phyloP scores from a whole-genome alignment of 140 eudicot species.

The Bidens hawaiensis region DNA sequence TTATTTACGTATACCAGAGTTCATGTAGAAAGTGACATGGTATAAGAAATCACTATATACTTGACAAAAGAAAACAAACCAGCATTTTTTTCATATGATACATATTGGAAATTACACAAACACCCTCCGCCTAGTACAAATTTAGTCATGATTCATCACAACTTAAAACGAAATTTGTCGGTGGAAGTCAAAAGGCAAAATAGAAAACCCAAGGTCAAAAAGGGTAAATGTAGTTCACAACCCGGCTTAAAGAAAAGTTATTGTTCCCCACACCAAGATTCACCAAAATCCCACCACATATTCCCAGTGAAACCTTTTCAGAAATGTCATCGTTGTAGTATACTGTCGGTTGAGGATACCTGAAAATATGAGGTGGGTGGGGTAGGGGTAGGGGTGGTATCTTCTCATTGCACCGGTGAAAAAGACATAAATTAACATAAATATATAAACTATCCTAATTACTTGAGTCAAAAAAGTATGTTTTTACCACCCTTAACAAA shows the following conservation, averaged over 20 bases:
- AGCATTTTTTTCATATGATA: neutral
- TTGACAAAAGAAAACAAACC: no score
- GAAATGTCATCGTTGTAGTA: neutral
- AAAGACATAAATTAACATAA: no score
- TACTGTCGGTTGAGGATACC: neutral
- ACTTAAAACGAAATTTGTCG: neutral
- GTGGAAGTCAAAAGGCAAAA: neutral
- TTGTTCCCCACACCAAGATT: conserved; percentile 16
- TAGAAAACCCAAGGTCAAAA: conserved; percentile 19
- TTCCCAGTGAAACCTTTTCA: neutral
- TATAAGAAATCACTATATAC: no score
- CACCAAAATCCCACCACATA: neutral
- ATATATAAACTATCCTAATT: neutral
- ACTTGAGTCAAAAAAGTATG: neutral
- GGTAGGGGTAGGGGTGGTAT: neutral
- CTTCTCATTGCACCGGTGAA: no score
- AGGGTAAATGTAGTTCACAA: neutral
- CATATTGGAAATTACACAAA: neutral
- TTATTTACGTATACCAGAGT: no score
- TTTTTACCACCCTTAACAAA: neutral
- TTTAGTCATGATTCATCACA: no score
- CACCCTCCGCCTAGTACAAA: neutral
- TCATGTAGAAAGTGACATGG: no score
- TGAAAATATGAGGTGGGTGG: neutral
- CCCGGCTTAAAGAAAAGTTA: neutral